A percentile compares a stretch with the other conserved stretches of the same genome.
phyloP scores from a whole-genome alignment of 2,329 filamentous ascomycete genomes.

The Colletotrichum tanaceti region DNA sequence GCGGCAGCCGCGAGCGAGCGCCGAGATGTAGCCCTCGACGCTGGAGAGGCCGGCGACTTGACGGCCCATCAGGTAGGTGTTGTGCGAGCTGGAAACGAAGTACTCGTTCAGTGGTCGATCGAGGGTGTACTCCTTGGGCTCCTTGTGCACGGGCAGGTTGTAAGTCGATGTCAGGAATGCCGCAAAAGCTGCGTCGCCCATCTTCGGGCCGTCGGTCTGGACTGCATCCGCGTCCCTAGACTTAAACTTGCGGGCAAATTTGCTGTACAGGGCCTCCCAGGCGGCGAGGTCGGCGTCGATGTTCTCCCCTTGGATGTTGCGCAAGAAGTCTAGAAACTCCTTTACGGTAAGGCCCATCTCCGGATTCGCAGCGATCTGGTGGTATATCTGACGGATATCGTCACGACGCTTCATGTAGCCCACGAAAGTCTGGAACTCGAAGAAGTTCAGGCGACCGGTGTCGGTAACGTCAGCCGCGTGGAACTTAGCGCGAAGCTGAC shows the following conservation, averaged over 20 bases:
- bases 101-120: conserved; percentile 94
- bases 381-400: conserved; percentile 82
- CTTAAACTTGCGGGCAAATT: conserved; percentile 72
- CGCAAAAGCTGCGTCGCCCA: conserved; percentile 83
- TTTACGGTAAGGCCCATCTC: conserved; percentile 74
- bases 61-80: conserved; percentile 93
- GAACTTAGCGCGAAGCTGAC: conserved; percentile 80
- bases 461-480: conserved; percentile 74
- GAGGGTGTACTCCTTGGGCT: conserved; percentile 71
- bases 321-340: conserved; percentile 82
- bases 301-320: conserved; percentile 79
- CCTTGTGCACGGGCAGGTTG: conserved; percentile 74
- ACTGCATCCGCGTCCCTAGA: conserved; percentile 57
- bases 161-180: conserved; percentile 79
- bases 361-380: conserved; percentile 66
- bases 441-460: conserved; percentile 77
- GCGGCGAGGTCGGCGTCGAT: conserved; percentile 71
- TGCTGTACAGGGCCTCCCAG: conserved; percentile 80
- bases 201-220: conserved; percentile 54
- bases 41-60: conserved; percentile 92
- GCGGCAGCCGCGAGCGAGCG: conserved; percentile 87
- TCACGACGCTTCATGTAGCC: conserved; percentile 83
- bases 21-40: conserved; percentile 93
- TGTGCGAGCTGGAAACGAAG: conserved; percentile 98
- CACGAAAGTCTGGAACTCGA: conserved; percentile 87